Evolutionary conservation across 768 basidiomycete genomes (phyloP), one percentile per base, ranked within the genome.

Genomic region (Punctularia strigosozonata): DNA sequence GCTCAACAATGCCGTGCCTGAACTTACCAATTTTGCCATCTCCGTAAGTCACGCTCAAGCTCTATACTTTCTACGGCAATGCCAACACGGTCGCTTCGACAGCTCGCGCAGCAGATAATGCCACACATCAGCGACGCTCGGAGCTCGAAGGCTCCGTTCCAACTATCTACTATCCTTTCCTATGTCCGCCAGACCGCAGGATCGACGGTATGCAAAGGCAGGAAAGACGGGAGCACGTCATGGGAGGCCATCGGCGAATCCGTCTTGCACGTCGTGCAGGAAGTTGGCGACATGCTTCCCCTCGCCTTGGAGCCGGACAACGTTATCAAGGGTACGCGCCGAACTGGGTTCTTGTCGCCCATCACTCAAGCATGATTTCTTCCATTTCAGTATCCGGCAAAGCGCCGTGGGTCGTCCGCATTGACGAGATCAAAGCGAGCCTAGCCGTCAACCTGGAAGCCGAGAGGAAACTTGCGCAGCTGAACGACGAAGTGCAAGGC

Each of bases 91-190:
- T n/a, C 14, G n/a, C n/a, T n/a, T 23, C 28, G 42, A 0, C 38
- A 92, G 88, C 73, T 97, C 34, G 91, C 92, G 0, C 89, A 94
- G 67, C 71, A 78, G 53, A 81, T 89, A 24, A 83, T 85, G 64
- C 80, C 79, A 0, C 85, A 98, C 54, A 62, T 90, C n/a, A 68
- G 73, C 39, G 86, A 94, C 38, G 75, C 85, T 13, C 79, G 89
- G 32, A 62, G 71, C 10, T 71, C 80, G 30, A 94, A 92, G 59
- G 63, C 75, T 17, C 54, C 88, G 1, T 84, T 98, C 68, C 73
- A 84, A 49, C 58, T 95, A 38, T 61, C 71, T 1, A 73, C 75
- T 0, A 71, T 95, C 8, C 59, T 91, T 25, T 64, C 65, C 13
- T 77, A 81, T 47, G 79, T 84, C 22, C 77, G 75, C 44, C 74